Conservation (phyloP, 805 yeast genomes). For the Metschnikowia koreensis region DNA sequence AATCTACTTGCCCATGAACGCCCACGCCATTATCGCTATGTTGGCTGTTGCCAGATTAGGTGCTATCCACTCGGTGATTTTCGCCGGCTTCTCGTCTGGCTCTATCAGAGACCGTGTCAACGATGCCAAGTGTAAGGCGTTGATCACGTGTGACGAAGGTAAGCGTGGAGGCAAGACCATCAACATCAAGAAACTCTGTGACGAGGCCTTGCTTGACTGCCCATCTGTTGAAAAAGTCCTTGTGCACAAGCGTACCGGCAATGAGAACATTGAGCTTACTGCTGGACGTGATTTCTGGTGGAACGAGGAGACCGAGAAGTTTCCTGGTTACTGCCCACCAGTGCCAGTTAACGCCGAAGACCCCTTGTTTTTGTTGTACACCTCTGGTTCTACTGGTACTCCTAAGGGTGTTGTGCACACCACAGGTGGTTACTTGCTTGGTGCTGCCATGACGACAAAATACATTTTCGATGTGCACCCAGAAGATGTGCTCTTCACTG, state of each 20-base stretch:
- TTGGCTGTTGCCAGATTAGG: conserved; percentile 79
- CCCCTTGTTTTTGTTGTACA: conserved; percentile 75
- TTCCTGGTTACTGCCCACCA: conserved; percentile 69
- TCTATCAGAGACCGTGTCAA: conserved; percentile 68
- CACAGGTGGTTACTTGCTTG: conserved; percentile 76
- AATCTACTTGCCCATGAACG: conserved; percentile 82
- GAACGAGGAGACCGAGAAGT: conserved; percentile 67
- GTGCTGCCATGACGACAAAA: conserved; percentile 70
- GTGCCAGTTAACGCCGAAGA: conserved; percentile 77
- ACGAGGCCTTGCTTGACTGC: conserved; percentile 68
- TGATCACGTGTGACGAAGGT: conserved; percentile 80
- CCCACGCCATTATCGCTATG: conserved; percentile 72
- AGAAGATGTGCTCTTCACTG: conserved; percentile 75
- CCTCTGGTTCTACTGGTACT: conserved; percentile 86
- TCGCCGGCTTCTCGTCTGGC: conserved; percentile 80
- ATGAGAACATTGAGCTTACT: conserved; percentile 47
- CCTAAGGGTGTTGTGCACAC: conserved; percentile 86
- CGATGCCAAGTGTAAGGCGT: conserved; percentile 69
- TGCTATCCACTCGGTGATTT: conserved; percentile 80
- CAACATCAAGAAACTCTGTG: conserved; percentile 78
- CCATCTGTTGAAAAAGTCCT: conserved; percentile 68
- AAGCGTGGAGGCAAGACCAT: conserved; percentile 80
- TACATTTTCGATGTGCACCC: conserved; percentile 75
- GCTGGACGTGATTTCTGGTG: conserved; percentile 71
- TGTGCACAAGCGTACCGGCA: conserved; percentile 74